Conservation (phyloP, 2,329 filamentous ascomycete species). For the Massarina eburnea region DNA sequence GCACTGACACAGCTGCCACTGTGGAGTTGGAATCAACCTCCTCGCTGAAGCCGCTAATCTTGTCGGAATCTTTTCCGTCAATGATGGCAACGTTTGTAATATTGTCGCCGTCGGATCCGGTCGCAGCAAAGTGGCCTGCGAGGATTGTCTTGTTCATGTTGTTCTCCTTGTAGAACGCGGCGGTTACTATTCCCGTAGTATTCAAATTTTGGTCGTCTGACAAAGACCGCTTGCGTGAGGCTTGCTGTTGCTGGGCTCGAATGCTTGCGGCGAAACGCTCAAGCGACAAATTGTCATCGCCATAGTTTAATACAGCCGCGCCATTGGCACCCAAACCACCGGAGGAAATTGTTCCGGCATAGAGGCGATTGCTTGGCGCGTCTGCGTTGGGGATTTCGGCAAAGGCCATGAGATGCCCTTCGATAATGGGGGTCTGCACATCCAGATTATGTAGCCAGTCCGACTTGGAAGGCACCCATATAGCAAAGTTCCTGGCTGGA, state of each 20-base stretch:
- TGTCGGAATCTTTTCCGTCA: slow-evolving; percentile 69
- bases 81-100: slow-evolving; percentile 83
- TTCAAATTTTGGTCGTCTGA: slow-evolving; percentile 48
- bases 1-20: slow-evolving; percentile 65
- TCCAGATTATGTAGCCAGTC: slow-evolving; percentile 86
- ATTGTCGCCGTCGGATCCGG: slow-evolving; percentile 65
- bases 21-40: slow-evolving; percentile 71
- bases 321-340: slow-evolving; percentile 73
- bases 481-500: slow-evolving; percentile 72
- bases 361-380: slow-evolving; percentile 57
- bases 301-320: slow-evolving; percentile 63
- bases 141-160: slow-evolving; percentile 81
- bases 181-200: slow-evolving; percentile 71
- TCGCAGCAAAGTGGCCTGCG: slow-evolving; percentile 81
- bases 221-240: slow-evolving; percentile 46
- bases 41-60: slow-evolving; percentile 68
- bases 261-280: slow-evolving; percentile 49
- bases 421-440: slow-evolving; percentile 64
- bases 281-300: slow-evolving; percentile 33
- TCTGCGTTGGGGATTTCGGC: slow-evolving; percentile 62
- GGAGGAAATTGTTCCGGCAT: slow-evolving; percentile 81
- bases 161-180: slow-evolving; percentile 72
- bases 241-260: slow-evolving; percentile 28
- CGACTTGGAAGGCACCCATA: slow-evolving; percentile 83
- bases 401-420: slow-evolving; percentile 71